Base-by-base conservation (phyloP, 306 rosid species). In the Cucumis hystrix region DNA sequence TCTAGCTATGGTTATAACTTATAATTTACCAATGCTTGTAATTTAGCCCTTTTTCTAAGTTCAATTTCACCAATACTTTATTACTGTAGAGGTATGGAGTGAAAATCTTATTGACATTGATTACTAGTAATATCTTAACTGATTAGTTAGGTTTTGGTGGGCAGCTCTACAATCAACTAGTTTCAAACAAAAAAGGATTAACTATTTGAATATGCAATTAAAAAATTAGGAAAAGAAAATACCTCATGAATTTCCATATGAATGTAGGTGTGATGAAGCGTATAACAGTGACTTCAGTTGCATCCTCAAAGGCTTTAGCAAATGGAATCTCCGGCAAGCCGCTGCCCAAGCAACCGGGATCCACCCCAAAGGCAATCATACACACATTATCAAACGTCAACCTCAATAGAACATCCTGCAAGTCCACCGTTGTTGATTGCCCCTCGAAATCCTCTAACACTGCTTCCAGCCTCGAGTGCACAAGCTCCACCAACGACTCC, bases 321-420 rank as follows among this genome's bases (percentile, higher is more conserved):
- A 95, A 95, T 7, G 96, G 91, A 25, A 95, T 90, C 28, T 70
- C 78, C 2, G 95, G 90, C 56, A 90, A 81, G n/a, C 85, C 85
- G 2, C 56, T 77, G 40, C 78, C 59, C 64, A 87, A 84, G 75
- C 98, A 95, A 57, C 98, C 96, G 3, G 98, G 97, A 77, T 95
- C 97, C 25, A 86, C 97, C 17, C 98, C 98, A 35, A 92, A 95
- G 1, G 98, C 98, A 28, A 95, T 89, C 92, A 95, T 87, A 73
- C 98, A 95, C 0, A 95, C 93, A 62, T 95, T 92, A 47, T 95
- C 98, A 73, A 95, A 95, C 17, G 98, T 95, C 28, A 95, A 64
- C 78, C 97, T 85, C 15, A 95, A 40, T 9, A 95, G 83, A 25
- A 95, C 83, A 59, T 95, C 98, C 77, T 95, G 98, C 7, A 95